Conservation (phyloP, 768 basidiomycete genomes). For the Hygrophorus russula region DNA sequence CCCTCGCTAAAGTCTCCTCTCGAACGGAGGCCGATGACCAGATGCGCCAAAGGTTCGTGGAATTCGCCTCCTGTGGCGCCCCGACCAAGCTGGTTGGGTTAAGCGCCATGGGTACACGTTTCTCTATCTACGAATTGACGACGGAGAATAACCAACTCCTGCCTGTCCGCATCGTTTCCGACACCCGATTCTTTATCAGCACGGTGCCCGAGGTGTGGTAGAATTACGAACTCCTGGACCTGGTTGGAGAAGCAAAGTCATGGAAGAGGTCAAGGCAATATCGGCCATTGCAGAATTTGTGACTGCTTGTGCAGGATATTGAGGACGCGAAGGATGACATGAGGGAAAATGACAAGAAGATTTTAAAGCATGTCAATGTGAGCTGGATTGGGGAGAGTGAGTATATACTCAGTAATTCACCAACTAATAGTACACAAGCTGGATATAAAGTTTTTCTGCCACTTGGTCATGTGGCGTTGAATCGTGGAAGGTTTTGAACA, state of each 20-base stretch:
- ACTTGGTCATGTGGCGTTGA: too few species aligned
- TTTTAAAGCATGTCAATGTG: too few species aligned
- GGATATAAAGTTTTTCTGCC: too few species aligned
- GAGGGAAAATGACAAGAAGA: too few species aligned
- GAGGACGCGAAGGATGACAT: too few species aligned
- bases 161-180: conserved; percentile 2
- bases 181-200: background rate
- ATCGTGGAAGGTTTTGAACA: too few species aligned
- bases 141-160: conserved; percentile 2
- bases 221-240: conserved; percentile 1
- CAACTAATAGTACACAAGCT: too few species aligned
- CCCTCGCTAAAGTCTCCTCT: conserved; percentile 7
- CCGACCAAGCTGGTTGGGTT: conserved; percentile 6
- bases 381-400: too few species aligned
- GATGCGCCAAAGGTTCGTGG: conserved; percentile 10
- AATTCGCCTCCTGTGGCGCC: conserved; percentile 1
- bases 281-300: too few species aligned
- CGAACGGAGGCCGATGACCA: conserved; percentile 10
- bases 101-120: conserved; percentile 5
- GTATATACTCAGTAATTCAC: too few species aligned
- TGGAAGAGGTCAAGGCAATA: conserved; percentile 1
- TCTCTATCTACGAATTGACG: conserved; percentile 4
- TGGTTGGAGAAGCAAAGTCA: conserved; percentile 3
- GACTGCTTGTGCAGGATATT: too few species aligned
- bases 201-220: background rate